Percentiles rank a stretch among this genome's conserved stretches.
These are phyloP conservation scores for Mycena sp. DNA, from an alignment of 1,284 basidiomycete species.

Conservation along the genomic window DNA sequence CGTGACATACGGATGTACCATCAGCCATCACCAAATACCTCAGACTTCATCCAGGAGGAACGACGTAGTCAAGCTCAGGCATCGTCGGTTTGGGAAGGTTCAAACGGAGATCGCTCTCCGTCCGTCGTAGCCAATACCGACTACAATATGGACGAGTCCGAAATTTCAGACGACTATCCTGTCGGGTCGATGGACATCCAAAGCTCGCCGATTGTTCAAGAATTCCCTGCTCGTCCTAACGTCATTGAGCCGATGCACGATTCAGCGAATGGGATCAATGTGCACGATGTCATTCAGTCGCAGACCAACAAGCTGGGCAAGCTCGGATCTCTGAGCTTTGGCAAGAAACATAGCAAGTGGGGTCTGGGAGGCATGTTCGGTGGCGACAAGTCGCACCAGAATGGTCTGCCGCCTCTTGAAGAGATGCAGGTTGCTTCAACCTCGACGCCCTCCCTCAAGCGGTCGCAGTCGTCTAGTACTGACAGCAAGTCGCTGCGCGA, in stretches of 20 bases:
- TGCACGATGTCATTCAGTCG: constrained; percentile 39
- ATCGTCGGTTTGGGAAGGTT: constrained; percentile 36
- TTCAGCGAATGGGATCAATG: constrained; percentile 31
- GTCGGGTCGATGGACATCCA: constrained; percentile 62
- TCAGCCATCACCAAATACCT: constrained; percentile 37
- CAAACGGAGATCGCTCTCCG: constrained; percentile 35
- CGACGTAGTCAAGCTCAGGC: constrained; percentile 41
- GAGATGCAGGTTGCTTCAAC: constrained; percentile 65
- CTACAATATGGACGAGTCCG: constrained; percentile 73
- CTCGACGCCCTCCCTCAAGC: constrained; percentile 79
- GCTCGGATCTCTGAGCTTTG: constrained; percentile 62
- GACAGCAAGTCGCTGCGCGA: constrained; percentile 74
- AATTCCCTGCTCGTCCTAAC: constrained; percentile 55
- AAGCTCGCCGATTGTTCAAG: constrained; percentile 60
- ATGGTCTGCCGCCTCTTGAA: constrained; percentile 67
- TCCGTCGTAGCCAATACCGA: constrained; percentile 46
- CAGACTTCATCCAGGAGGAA: constrained; percentile 50
- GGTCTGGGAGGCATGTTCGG: constrained; percentile 78
- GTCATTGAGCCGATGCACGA: constrained; percentile 48
- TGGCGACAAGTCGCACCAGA: constrained; percentile 72
- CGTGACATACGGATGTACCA: constrained; percentile 44
- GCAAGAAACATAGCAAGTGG: constrained; percentile 74
- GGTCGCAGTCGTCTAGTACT: constrained; percentile 84
- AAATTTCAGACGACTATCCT: constrained; percentile 50
- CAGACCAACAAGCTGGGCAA: constrained; percentile 63